These are phyloP conservation scores for Naumovozyma baii DNA, from an alignment of 805 yeast species.

Conservation along the genomic window DNA sequence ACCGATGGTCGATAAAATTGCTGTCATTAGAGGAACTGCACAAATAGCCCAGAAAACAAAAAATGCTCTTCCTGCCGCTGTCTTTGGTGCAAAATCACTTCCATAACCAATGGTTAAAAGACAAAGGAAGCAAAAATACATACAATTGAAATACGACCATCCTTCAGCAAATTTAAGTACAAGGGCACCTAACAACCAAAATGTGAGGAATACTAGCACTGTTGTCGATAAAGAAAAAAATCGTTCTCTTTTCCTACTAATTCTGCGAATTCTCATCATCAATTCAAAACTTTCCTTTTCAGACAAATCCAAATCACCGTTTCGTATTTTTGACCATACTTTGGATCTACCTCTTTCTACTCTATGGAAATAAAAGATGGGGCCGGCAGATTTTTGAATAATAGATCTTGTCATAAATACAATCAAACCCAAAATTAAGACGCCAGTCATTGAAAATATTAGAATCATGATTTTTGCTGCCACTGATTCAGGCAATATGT, in stretches of 20 bases:
- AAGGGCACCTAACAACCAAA: conserved; percentile 68
- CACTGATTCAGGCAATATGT: conserved; percentile 44
- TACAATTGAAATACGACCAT: conserved; percentile 62
- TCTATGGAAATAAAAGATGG: conserved; percentile 57
- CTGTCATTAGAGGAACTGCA: conserved; percentile 84
- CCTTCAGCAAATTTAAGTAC: conserved; percentile 50
- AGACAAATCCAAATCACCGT: conserved; percentile 21
- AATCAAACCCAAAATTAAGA: conserved; percentile 63
- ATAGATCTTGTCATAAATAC: conserved; percentile 60
- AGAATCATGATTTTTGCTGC: conserved; percentile 51
- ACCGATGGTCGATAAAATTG: conserved; percentile 61
- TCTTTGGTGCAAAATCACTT: conserved; percentile 59
- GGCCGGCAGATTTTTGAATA: conserved; percentile 49
- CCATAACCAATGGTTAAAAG: conserved; percentile 83
- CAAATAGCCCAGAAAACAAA: conserved; percentile 73
- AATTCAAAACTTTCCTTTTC: conserved; percentile 43
- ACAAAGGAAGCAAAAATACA: conserved; percentile 72
- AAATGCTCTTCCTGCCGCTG: conserved; percentile 59
- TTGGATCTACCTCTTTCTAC: conserved; percentile 42
- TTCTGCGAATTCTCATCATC: conserved; percentile 44
- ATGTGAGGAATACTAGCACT: conserved; percentile 38
- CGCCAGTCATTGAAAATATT: conserved; percentile 59
- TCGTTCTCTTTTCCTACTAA: conserved; percentile 34
- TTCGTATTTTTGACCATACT: conserved; percentile 12
- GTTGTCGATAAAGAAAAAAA: conserved; percentile 34